A percentile compares a stretch with the other conserved stretches of the same genome.
Evolutionary conservation across 2,329 filamentous ascomycete genomes (phyloP).

Genomic region (Colletotrichum limetticola): DNA sequence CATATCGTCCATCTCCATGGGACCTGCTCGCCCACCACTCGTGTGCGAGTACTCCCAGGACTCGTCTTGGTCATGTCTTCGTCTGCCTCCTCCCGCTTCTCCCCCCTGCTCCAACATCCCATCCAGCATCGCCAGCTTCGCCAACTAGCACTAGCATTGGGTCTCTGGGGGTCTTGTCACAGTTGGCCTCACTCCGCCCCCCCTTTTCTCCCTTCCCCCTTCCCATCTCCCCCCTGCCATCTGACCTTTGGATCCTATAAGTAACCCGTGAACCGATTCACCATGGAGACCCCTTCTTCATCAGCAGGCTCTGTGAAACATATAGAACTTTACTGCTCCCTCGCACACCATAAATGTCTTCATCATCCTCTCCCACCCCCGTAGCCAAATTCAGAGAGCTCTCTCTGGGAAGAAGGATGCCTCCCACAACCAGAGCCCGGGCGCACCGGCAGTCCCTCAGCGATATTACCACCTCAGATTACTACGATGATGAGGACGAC

Average conservation of each 20-base stretch:
- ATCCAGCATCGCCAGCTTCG: slow-evolving; percentile 22
- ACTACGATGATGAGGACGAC: slow-evolving; percentile 38
- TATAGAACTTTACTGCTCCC: slow-evolving; percentile 19
- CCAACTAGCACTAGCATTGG: background rate
- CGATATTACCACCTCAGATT: slow-evolving; percentile 26
- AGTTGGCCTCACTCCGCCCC: slow-evolving; percentile 31
- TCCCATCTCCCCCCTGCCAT: slow-evolving; percentile 1
- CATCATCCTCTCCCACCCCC: slow-evolving; percentile 46
- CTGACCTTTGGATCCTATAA: slow-evolving; percentile 19
- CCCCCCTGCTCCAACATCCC: slow-evolving; percentile 15
- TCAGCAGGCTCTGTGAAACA: slow-evolving; percentile 13
- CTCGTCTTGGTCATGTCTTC: background rate
- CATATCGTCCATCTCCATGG: slow-evolving; percentile 1
- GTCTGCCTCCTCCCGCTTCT: background rate
- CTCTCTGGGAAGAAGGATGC: slow-evolving; percentile 51
- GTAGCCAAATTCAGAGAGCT: slow-evolving; percentile 52
- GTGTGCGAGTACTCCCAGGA: background rate
- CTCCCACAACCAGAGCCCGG: slow-evolving; percentile 46
- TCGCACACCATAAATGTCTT: slow-evolving; percentile 19
- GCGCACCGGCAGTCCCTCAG: slow-evolving; percentile 41
- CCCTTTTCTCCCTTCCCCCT: slow-evolving; percentile 6
- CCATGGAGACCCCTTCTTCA: slow-evolving; percentile 23
- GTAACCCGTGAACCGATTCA: slow-evolving; percentile 20
- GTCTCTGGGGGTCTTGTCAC: slow-evolving; percentile 17
- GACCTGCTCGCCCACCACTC: slow-evolving; percentile 15